These are phyloP conservation scores for Groenewaldozyma tartarivorans DNA, from an alignment of 805 yeast genomes.

Conservation along the genomic window DNA sequence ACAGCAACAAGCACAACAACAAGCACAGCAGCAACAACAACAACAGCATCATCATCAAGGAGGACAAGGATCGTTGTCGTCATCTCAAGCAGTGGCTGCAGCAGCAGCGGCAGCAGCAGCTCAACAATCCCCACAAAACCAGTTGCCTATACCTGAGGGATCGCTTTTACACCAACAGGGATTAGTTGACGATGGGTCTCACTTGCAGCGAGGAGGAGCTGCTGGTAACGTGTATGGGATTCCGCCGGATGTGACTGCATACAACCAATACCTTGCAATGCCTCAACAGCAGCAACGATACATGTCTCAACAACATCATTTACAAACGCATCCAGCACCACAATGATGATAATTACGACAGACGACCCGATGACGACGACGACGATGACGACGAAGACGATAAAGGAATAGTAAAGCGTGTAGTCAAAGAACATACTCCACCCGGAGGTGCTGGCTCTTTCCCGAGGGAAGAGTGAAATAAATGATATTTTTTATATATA, in stretches of 20 bases:
- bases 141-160: conserved; percentile 7
- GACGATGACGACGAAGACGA: no score
- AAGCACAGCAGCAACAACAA: conserved; percentile 22
- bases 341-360: no score
- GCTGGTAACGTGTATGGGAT: conserved; percentile 20
- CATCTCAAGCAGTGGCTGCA: conserved; percentile 1
- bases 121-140: conserved; percentile 2
- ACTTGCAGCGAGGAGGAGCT: conserved; percentile 12
- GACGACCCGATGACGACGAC: no score
- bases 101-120: conserved; percentile 5
- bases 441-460: no score
- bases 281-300: conserved; percentile 23
- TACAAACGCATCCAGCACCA: conserved; percentile 16
- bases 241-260: conserved; percentile 41
- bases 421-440: no score
- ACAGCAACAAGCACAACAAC: conserved; percentile 1
- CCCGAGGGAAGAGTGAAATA: no score
- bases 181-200: conserved; percentile 16
- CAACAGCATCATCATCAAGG: conserved; percentile 36
- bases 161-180: conserved; percentile 9
- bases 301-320: conserved; percentile 19
- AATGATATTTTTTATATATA: no score
- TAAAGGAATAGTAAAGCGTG: no score
- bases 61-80: conserved; percentile 20
- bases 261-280: conserved; percentile 47